Evolutionary conservation across 2,329 filamentous ascomycete species (phyloP).

Genomic region (Colletotrichum karsti): DNA sequence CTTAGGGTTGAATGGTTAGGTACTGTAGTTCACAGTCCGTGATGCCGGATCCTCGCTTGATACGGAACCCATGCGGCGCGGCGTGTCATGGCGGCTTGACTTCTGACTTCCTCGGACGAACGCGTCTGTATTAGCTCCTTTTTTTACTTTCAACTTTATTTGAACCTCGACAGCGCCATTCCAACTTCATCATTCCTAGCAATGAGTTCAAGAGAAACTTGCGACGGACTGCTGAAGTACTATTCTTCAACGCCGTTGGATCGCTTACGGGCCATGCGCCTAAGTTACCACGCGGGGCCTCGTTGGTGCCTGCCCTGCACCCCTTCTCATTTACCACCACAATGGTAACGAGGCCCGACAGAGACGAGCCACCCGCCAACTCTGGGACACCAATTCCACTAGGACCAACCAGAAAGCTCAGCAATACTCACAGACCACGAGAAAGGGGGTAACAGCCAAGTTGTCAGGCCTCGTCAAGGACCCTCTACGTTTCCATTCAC

Average conservation of each 20-base stretch:
- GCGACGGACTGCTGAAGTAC: neutral
- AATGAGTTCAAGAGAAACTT: neutral
- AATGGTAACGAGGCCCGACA: constrained; percentile 16
- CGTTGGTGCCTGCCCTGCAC: constrained; percentile 10
- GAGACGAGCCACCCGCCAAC: neutral
- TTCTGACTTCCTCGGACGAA: neutral
- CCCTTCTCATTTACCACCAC: constrained; percentile 23
- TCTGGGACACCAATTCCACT: neutral
- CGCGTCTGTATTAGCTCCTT: constrained; percentile 8
- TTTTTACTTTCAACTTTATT: constrained; percentile 23
- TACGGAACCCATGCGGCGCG: neutral
- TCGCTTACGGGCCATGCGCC: neutral
- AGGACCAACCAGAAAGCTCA: neutral
- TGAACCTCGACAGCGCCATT: constrained; percentile 10
- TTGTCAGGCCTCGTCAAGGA: neutral
- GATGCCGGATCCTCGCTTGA: constrained; percentile 8
- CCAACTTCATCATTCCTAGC: neutral
- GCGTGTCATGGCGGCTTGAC: neutral
- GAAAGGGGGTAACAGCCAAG: constrained; percentile 20
- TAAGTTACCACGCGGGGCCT: neutral
- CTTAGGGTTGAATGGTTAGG: neutral
- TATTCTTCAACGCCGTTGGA: neutral
- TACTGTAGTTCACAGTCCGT: constrained; percentile 7
- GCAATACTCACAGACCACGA: constrained; percentile 10
- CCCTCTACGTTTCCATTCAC: neutral